These are phyloP conservation scores for Xylaria venustula DNA, from an alignment of 495 filamentous ascomycete species.

Conservation along the genomic window DNA sequence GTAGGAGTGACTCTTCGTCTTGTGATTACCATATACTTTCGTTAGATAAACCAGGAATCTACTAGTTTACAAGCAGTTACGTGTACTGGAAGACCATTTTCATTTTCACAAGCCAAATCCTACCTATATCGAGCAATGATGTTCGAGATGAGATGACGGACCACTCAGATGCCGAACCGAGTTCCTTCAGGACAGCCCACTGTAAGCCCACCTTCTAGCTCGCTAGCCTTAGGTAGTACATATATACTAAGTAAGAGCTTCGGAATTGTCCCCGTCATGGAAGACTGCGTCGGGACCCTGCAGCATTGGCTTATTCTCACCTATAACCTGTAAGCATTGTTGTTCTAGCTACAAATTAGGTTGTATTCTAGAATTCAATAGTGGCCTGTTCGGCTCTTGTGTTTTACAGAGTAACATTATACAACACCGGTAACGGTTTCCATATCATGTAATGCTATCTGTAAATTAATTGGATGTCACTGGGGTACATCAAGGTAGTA, in stretches of 20 bases:
- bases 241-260: too few species aligned
- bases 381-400: too few species aligned
- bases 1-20: background rate
- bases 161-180: background rate
- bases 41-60: too few species aligned
- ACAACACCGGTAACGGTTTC: too few species aligned
- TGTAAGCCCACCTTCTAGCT: background rate
- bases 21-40: background rate
- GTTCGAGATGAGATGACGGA: background rate
- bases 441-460: too few species aligned
- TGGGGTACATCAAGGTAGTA: background rate
- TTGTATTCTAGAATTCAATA: too few species aligned
- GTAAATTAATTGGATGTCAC: background rate
- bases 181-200: background rate
- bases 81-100: constrained; percentile 3
- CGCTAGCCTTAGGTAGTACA: too few species aligned
- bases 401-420: background rate
- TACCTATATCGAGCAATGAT: background rate
- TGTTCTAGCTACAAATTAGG: too few species aligned
- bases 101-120: constrained; percentile 5
- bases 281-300: constrained; percentile 9
- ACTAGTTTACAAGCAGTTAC: background rate
- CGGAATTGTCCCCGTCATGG: background rate
- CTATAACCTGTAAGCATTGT: too few species aligned
- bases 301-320: background rate